A percentile compares a stretch with the other conserved stretches of the same genome.
Conservation (phyloP, 441 rosid genomes). For the Mallotus japonicus region DNA sequence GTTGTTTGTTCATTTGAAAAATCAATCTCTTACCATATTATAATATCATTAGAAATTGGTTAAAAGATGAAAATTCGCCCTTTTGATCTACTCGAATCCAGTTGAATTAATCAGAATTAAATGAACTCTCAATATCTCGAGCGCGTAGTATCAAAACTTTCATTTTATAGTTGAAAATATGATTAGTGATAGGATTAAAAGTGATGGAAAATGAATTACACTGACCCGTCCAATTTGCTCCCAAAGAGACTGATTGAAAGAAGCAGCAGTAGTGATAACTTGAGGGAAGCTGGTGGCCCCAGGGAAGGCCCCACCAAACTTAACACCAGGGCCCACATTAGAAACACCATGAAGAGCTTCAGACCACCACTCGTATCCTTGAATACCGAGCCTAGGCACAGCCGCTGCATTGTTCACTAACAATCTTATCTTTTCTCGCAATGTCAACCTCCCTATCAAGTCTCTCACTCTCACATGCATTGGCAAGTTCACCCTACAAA, state of each 20-base stretch:
- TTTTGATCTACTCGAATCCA: too few relatives aligned
- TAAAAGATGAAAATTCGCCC: too few relatives aligned
- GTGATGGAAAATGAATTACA: neutral
- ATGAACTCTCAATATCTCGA: too few relatives aligned
- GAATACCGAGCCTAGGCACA: slow-evolving; percentile 81
- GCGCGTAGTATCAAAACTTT: too few relatives aligned
- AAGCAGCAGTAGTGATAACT: slow-evolving; percentile 91
- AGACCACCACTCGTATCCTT: slow-evolving; percentile 98
- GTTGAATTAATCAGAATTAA: too few relatives aligned
- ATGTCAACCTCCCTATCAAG: slow-evolving; percentile 63
- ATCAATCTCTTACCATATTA: too few relatives aligned
- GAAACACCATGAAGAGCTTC: slow-evolving; percentile 98
- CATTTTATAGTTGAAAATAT: too few relatives aligned
- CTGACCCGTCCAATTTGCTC: slow-evolving; percentile 87
- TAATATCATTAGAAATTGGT: too few relatives aligned
- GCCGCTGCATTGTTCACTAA: slow-evolving; percentile 74
- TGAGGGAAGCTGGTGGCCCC: slow-evolving; percentile 97
- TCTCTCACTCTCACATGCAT: slow-evolving; percentile 64
- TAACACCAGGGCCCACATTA: slow-evolving; percentile 86
- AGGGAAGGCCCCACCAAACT: slow-evolving; percentile 74
- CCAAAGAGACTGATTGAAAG: slow-evolving; percentile 84
- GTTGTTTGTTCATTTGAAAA: too few relatives aligned
- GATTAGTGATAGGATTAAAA: too few relatives aligned
- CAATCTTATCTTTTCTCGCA: slow-evolving; percentile 72
- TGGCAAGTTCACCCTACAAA: slow-evolving; percentile 55